phyloP scores from a whole-genome alignment of 1,284 basidiomycete species.

The Cutaneotrichosporon mucoides region DNA sequence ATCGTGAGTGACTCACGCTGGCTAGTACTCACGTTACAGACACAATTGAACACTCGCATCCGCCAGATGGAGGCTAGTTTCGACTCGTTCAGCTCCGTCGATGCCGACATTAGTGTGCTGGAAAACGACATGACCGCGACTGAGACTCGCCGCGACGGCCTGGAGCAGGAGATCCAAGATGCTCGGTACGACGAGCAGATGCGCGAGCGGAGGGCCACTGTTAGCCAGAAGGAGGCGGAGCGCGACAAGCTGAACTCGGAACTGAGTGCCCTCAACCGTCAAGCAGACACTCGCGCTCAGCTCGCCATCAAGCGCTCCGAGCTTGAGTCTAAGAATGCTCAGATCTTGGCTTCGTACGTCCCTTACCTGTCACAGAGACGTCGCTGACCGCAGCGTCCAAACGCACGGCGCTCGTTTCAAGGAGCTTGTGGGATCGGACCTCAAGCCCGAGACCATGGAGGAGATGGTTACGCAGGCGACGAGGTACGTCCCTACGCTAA shows the following conservation, averaged over 20 bases:
- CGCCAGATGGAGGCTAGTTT: slow-evolving; percentile 56
- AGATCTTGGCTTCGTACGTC: slow-evolving; percentile 65
- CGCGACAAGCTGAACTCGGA: slow-evolving; percentile 71
- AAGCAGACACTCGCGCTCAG: slow-evolving; percentile 77
- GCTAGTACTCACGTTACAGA: slow-evolving; percentile 15
- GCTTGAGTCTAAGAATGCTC: slow-evolving; percentile 60
- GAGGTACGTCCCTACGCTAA: slow-evolving; percentile 52
- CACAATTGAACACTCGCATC: slow-evolving; percentile 33
- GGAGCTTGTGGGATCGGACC: slow-evolving; percentile 60
- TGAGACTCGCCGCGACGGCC: slow-evolving; percentile 56
- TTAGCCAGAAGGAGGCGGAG: slow-evolving; percentile 63
- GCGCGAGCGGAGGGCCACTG: slow-evolving; percentile 57
- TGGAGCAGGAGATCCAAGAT: slow-evolving; percentile 59
- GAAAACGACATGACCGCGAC: slow-evolving; percentile 67
- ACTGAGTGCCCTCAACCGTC: slow-evolving; percentile 66
- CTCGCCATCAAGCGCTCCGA: slow-evolving; percentile 72
- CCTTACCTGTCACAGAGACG: not conserved
- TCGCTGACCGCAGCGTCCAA: slow-evolving; percentile 55
- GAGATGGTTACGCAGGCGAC: slow-evolving; percentile 60
- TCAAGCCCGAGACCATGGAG: slow-evolving; percentile 65
- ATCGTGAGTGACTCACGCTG: slow-evolving; percentile 53
- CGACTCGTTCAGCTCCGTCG: slow-evolving; percentile 58
- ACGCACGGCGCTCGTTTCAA: slow-evolving; percentile 61
- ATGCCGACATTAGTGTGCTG: slow-evolving; percentile 59
- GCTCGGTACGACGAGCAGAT: slow-evolving; percentile 68